Evolutionary conservation across 495 filamentous ascomycete species (phyloP), one percentile per base, ranked within the genome.

Genomic region (Cercophora scortea): DNA sequence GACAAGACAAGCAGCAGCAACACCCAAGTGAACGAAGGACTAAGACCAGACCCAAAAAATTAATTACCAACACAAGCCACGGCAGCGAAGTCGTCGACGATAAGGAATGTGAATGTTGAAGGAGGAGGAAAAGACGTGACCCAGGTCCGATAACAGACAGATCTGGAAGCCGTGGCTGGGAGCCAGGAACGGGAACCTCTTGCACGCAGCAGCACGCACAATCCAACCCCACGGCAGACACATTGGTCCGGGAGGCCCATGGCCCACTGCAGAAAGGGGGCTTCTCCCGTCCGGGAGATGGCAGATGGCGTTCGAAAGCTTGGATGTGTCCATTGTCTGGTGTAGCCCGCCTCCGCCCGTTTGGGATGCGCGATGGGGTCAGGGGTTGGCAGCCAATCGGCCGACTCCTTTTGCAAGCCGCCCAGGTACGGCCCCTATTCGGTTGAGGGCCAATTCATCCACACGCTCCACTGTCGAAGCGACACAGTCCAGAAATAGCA

Each of bases 101-200:
- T 52, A 57, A 56, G 47, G 60, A 60, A 51, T 38, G 49, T 53
- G 50, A 51, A 53, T 38, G 51, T 54, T 52, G 54, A 42, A 55
- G 41, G 49, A 60, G 46, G 45, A 57, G 34, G 56, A 60, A 49
- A 62, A 53, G 56, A 60, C 16, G 45, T 41, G 47, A 7, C 13
- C 45, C 54, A 44, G 49, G 46, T 50, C 32, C 45, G 56, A 59
- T 49, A 55, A 51, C 40, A 45, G 25, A 25, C 50, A 51, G 49
- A 54, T 49, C 55, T 48, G 55, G 40, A 41, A 54, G 57, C 54
- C 45, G 40, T 48, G 45, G 54, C 57, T 54, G 51, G 47, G 10
- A 38, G 36, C 36, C 36, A 38, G 9, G 36, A 13, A 10, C 13
- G 36, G 36, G 25, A 25, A 25, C 25, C 25, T 25, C 25, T 25